Conservation (phyloP, 1,139 yeast species). For the Geotrichum histeridarum region DNA sequence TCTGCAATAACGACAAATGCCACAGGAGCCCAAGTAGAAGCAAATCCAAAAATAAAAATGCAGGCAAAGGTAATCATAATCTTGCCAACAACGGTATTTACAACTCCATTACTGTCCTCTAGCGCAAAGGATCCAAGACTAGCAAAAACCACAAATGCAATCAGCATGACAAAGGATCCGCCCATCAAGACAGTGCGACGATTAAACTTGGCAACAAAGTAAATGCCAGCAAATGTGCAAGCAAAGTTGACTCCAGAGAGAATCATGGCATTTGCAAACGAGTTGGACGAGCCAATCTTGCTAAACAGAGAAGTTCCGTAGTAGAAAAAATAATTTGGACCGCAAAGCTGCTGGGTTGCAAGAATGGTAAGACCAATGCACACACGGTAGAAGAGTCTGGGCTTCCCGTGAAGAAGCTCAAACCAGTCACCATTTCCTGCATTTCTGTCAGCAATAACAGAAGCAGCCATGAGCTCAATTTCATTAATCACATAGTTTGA, state of each 20-base stretch:
- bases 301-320: constrained; percentile 73
- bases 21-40: constrained; percentile 85
- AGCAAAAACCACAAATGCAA: constrained; percentile 62
- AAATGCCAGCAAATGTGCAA: constrained; percentile 65
- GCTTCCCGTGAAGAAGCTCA: constrained; percentile 61
- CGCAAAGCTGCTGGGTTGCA: constrained; percentile 72
- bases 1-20: constrained; percentile 76
- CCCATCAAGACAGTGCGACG: constrained; percentile 60
- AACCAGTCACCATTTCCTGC: constrained; percentile 69
- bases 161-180: constrained; percentile 62
- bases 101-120: neutral
- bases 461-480: constrained; percentile 56
- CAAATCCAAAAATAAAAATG: constrained; percentile 74
- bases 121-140: constrained; percentile 52
- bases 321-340: constrained; percentile 77
- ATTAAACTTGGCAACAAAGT: constrained; percentile 63
- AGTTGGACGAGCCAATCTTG: constrained; percentile 59
- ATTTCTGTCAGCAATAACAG: constrained; percentile 56
- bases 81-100: constrained; percentile 50
- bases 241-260: constrained; percentile 75
- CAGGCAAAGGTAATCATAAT: constrained; percentile 77
- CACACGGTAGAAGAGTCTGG: constrained; percentile 61
- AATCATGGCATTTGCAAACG: constrained; percentile 71
- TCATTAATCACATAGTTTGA: constrained; percentile 56
- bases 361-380: constrained; percentile 60